Conservation (phyloP, 768 basidiomycete species). For the Leccinellum albellum region DNA sequence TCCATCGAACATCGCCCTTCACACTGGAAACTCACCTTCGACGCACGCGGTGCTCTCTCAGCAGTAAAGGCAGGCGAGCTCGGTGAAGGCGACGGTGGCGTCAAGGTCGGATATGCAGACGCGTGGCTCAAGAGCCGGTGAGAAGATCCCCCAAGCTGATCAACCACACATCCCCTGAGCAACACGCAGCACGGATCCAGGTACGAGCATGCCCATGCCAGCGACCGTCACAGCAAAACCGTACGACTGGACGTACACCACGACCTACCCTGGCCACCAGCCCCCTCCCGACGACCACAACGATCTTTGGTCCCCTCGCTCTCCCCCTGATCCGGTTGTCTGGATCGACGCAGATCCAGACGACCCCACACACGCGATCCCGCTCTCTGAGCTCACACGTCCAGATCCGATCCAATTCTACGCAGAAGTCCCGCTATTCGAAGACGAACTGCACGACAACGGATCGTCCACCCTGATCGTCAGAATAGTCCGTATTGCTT, state of each 20-base stretch:
- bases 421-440: constrained; percentile 90
- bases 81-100: constrained; percentile 79
- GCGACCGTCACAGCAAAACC: constrained; percentile 74
- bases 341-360: constrained; percentile 59
- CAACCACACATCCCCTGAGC: neutral
- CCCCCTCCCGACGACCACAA: constrained; percentile 5
- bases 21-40: constrained; percentile 65
- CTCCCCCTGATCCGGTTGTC: constrained; percentile 7
- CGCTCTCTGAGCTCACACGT: constrained; percentile 77
- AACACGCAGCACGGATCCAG: constrained; percentile 57
- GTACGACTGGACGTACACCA: constrained; percentile 99
- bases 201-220: constrained; percentile 63
- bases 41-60: constrained; percentile 61
- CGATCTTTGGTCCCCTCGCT: neutral
- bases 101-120: constrained; percentile 93
- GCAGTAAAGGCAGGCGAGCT: constrained; percentile 75
- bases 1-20: constrained; percentile 60
- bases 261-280: constrained; percentile 70
- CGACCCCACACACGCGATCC: constrained; percentile 63
- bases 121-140: constrained; percentile 90
- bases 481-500: constrained; percentile 65
- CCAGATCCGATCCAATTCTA: constrained; percentile 98
- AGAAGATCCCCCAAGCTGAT: neutral
- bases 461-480: constrained; percentile 83
- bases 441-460: constrained; percentile 97